Evolutionary conservation across 2,329 filamentous ascomycete genomes (phyloP), one percentile per base, ranked within the genome.

Genomic region (Exophiala mesophila): DNA sequence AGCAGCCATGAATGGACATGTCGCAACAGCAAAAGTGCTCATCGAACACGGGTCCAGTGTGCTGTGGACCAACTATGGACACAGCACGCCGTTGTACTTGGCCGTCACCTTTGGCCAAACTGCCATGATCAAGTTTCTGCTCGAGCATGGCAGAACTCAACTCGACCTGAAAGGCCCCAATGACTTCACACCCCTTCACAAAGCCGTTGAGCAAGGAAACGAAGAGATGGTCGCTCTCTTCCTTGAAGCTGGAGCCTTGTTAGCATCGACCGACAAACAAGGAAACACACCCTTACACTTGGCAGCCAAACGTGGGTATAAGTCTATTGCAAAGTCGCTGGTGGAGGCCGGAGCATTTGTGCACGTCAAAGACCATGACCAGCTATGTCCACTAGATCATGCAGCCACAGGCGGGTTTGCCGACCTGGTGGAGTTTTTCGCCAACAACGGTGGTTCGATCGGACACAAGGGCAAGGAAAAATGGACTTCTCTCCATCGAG

Each of bases 401-500:
- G 53, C 50, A n/a, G 50, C 49, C 10, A 55, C 54, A n/a, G 45
- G 40, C 8, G 54, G 54, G 5, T 42, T 46, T 31, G 39, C 39
- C 3, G 49, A 46, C 3, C 30, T 52, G 9, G 52, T 47, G 4
- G 37, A 44, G 13, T 51, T 51, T 24, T 40, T 56, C 6, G 41
- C 59, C 9, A 54, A 56, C 3, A 54, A 56, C n/a, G 53, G 46
- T 1, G 51, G 49, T 2, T 55, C 55, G 19, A 52, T 61, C 17
- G 53, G 53, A 19, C 43, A 57, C 28, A 55, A 55, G 17, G 58
- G 58, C 24, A 49, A 47, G 26, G 52, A 53, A 9, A 51, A 47
- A 2, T 58, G 60, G 47, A 60, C 56, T 2, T 52, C 59, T 8
- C 46, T 63, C 6, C 55, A 57, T 21, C 57, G 56, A 21, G 59